A percentile compares a stretch with the other conserved stretches of the same genome.
These are phyloP conservation scores for Tetrapisispora iriomotensis DNA, from an alignment of 805 yeast genomes.

Conservation along the genomic window DNA sequence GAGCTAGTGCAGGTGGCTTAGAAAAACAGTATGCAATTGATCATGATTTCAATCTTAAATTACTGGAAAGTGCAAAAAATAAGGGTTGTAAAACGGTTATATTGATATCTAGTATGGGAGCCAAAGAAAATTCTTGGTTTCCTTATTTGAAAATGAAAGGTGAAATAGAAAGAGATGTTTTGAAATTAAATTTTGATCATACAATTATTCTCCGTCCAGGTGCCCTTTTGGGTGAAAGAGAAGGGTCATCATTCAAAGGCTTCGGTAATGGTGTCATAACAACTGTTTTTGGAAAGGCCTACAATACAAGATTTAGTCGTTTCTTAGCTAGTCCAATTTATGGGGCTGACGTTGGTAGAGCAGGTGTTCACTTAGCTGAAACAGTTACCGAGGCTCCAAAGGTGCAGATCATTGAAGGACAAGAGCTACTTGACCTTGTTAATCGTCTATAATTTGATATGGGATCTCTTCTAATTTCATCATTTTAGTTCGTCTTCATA, in stretches of 20 bases:
- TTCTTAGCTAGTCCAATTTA: constrained; percentile 38
- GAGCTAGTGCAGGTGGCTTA: constrained; percentile 60
- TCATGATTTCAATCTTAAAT: constrained; percentile 55
- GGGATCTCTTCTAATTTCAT: too few relatives aligned
- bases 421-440: constrained; percentile 23
- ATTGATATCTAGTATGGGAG: constrained; percentile 58
- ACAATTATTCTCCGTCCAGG: constrained; percentile 78
- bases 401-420: constrained; percentile 24
- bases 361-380: constrained; percentile 37
- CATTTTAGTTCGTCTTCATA: too few relatives aligned
- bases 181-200: constrained; percentile 53
- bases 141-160: constrained; percentile 66
- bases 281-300: constrained; percentile 26
- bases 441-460: constrained; percentile 1
- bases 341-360: constrained; percentile 58
- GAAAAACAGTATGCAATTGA: constrained; percentile 65
- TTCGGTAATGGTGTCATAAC: constrained; percentile 27
- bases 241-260: constrained; percentile 29
- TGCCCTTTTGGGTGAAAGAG: constrained; percentile 54
- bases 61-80: constrained; percentile 66
- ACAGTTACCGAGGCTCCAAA: constrained; percentile 20
- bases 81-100: constrained; percentile 61
- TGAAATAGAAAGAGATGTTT: constrained; percentile 58
- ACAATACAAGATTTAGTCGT: constrained; percentile 29
- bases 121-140: constrained; percentile 45